phyloP scores from a whole-genome alignment of 495 filamentous ascomycete species.

The Lentithecium fluviatile region DNA sequence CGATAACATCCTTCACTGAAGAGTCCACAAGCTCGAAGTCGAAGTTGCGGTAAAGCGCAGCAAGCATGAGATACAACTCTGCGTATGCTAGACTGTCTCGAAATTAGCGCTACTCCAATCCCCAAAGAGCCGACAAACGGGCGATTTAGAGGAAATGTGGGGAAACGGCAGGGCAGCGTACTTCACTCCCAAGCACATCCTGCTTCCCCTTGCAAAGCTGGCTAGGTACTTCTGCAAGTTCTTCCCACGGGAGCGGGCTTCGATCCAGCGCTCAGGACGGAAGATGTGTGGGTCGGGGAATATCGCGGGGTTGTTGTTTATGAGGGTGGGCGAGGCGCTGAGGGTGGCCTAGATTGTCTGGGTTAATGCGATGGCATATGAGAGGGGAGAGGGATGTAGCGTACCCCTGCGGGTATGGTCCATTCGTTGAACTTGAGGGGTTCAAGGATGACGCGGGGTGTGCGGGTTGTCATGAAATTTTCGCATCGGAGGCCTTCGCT shows the following conservation, averaged over 20 bases:
- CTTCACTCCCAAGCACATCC: constrained; percentile 46
- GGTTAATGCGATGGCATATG: neutral
- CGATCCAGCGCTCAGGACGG: constrained; percentile 24
- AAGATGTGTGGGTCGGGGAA: constrained; percentile 20
- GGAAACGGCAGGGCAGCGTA: no score
- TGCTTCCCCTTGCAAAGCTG: constrained; percentile 48
- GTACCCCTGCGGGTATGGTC: neutral
- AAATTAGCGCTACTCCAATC: neutral
- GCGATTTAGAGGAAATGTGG: no score
- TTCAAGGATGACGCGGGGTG: neutral
- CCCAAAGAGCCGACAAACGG: no score
- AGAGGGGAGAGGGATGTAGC: neutral
- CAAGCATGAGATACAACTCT: neutral
- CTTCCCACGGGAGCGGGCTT: constrained; percentile 2
- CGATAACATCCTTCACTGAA: neutral
- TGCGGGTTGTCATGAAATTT: neutral
- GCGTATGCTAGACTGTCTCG: constrained; percentile 2
- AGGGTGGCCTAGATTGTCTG: neutral
- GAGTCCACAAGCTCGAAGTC: neutral
- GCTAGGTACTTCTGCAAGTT: constrained; percentile 42
- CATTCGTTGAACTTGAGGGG: neutral
- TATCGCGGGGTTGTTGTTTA: constrained; percentile 6
- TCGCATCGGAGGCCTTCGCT: neutral
- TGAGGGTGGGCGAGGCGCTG: neutral
- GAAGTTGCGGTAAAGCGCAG: neutral